Conservation (phyloP, 2,329 filamentous ascomycete genomes). For the Apiospora phragmitis region DNA sequence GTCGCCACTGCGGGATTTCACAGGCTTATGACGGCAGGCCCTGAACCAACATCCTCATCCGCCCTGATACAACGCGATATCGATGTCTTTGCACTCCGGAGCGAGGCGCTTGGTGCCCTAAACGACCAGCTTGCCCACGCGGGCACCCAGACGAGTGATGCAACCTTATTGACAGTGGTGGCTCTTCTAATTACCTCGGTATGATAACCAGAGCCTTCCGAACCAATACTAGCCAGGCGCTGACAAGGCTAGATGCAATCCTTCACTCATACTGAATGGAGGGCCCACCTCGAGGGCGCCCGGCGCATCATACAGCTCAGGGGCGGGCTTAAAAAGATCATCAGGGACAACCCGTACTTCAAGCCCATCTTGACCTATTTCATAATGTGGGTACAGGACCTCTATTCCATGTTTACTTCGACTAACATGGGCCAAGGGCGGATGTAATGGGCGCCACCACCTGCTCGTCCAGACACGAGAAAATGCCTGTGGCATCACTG, state of each 20-base stretch:
- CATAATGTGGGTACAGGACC: constrained; percentile 9
- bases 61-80: constrained; percentile 12
- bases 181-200: constrained; percentile 16
- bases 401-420: no score
- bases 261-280: constrained; percentile 17
- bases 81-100: constrained; percentile 15
- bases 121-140: constrained; percentile 14
- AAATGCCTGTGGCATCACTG: constrained; percentile 15
- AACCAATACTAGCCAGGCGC: background rate
- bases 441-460: constrained; percentile 17
- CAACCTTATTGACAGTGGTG: constrained; percentile 15
- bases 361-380: constrained; percentile 16
- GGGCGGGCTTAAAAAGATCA: constrained; percentile 16
- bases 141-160: constrained; percentile 16
- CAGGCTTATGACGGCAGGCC: constrained; percentile 14
- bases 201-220: background rate
- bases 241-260: constrained; percentile 15
- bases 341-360: constrained; percentile 15
- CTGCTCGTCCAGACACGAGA: constrained; percentile 10
- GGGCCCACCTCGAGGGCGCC: constrained; percentile 19
- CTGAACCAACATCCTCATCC: constrained; percentile 11
- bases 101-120: constrained; percentile 12
- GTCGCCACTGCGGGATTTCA: constrained; percentile 16
- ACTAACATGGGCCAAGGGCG: background rate
- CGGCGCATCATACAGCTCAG: constrained; percentile 16